phyloP scores from a whole-genome alignment of 208 protist species.

The Lotmaria passim region DNA sequence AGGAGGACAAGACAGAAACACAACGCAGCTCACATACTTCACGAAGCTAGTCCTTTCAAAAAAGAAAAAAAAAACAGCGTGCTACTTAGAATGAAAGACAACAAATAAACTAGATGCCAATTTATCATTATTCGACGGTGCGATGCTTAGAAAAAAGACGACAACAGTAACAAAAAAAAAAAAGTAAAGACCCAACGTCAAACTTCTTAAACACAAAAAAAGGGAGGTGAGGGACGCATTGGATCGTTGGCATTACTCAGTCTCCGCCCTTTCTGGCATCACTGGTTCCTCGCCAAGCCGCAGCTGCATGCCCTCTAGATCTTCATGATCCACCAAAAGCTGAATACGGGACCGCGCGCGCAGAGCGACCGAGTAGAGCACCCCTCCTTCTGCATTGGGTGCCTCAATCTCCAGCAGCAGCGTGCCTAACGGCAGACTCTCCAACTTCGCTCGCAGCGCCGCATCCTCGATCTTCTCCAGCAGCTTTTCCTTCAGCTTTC shows the following conservation, averaged over 20 bases:
- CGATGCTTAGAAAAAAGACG: not conserved
- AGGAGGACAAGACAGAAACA: not conserved
- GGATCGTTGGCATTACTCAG: not conserved
- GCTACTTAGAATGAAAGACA: not conserved
- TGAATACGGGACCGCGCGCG: slow-evolving; percentile 74
- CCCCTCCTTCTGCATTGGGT: slow-evolving; percentile 34
- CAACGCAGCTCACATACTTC: no score
- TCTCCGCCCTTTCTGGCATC: not conserved
- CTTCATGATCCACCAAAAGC: slow-evolving; percentile 83
- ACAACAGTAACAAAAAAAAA: not conserved
- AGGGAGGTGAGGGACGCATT: not conserved
- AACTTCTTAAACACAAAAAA: not conserved
- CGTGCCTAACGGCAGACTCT: slow-evolving; percentile 61
- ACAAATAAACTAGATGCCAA: no score
- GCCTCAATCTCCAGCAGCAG: slow-evolving; percentile 61
- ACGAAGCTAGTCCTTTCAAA: not conserved
- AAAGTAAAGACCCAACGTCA: not conserved
- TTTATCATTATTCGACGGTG: not conserved
- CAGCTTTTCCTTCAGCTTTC: slow-evolving; percentile 70
- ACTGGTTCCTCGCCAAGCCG: slow-evolving; percentile 56
- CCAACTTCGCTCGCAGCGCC: slow-evolving; percentile 41
- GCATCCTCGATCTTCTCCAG: slow-evolving; percentile 64
- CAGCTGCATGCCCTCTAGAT: slow-evolving; percentile 80
- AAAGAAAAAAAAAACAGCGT: not conserved
- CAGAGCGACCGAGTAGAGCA: slow-evolving; percentile 70